phyloP scores from a whole-genome alignment of 1,284 basidiomycete species.

The Porogramme epimiltina region DNA sequence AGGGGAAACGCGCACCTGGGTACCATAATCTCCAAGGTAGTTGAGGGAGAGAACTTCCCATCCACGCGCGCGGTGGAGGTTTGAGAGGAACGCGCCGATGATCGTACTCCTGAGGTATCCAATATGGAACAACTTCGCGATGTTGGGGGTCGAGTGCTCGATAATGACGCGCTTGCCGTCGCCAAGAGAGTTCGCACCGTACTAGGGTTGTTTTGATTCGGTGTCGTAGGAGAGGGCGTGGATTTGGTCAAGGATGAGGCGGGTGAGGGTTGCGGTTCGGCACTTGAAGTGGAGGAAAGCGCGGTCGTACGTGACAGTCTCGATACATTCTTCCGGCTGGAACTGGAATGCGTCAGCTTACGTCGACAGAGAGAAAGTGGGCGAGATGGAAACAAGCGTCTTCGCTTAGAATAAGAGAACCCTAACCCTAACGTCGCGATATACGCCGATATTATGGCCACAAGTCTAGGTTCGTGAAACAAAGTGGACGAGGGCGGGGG shows the following conservation, averaged over 20 bases:
- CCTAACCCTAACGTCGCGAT: too few species aligned
- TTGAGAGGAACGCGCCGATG: constrained; percentile 86
- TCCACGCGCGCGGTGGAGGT: constrained; percentile 91
- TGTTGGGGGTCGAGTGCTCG: constrained; percentile 97
- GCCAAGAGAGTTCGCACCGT: constrained; percentile 77
- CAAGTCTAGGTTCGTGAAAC: too few species aligned
- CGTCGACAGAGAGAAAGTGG: not conserved
- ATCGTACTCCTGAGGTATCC: constrained; percentile 97
- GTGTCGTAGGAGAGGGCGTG: constrained; percentile 70
- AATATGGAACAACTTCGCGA: constrained; percentile 98
- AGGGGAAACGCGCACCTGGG: too few species aligned
- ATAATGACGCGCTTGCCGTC: constrained; percentile 80
- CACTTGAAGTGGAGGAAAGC: constrained; percentile 85
- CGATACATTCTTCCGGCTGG: constrained; percentile 67
- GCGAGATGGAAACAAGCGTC: not conserved
- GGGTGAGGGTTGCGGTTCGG: constrained; percentile 72
- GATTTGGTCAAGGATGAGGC: constrained; percentile 82
- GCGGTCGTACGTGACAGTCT: constrained; percentile 68
- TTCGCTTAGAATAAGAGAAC: not conserved
- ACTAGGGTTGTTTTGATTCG: constrained; percentile 57
- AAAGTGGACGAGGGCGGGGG: too few species aligned
- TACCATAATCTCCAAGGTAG: constrained; percentile 77
- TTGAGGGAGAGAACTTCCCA: constrained; percentile 94
- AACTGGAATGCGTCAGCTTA: constrained; percentile 48
- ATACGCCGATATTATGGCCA: too few species aligned